Percentiles rank a stretch among this genome's conserved stretches.
Conservation (phyloP, 768 basidiomycete species). For the Ramaria rubella region DNA sequence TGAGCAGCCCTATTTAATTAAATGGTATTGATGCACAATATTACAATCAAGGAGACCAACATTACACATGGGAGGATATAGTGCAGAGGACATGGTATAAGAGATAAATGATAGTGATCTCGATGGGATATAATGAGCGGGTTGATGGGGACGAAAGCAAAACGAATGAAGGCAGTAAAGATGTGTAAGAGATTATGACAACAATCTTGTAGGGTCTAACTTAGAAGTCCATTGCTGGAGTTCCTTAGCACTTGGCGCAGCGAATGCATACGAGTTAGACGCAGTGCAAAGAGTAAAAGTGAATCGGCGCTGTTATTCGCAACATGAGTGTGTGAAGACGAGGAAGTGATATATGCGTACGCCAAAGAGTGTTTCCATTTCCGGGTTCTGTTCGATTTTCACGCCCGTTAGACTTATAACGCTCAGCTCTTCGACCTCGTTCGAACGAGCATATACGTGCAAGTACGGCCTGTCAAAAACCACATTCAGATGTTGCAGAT, state of each 20-base stretch:
- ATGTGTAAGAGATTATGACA: conserved; percentile 27
- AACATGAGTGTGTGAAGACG: not conserved
- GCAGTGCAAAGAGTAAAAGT: conserved; percentile 89
- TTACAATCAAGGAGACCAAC: too few species aligned
- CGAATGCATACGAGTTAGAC: conserved; percentile 86
- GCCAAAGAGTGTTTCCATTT: conserved; percentile 81
- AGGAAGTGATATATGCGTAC: conserved; percentile 40
- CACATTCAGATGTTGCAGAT: not conserved
- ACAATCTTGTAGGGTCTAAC: conserved; percentile 73
- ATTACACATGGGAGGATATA: conserved; percentile 1
- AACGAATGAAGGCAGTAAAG: not conserved
- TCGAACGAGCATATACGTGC: conserved; percentile 76
- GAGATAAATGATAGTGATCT: not conserved
- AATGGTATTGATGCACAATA: too few species aligned
- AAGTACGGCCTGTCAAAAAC: conserved; percentile 68
- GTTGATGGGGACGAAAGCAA: not conserved
- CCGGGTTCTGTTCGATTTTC: conserved; percentile 78
- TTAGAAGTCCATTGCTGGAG: conserved; percentile 79
- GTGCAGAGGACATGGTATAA: conserved; percentile 1
- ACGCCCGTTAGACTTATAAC: conserved; percentile 80
- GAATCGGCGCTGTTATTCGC: conserved; percentile 69
- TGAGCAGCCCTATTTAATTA: too few species aligned
- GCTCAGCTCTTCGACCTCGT: conserved; percentile 76
- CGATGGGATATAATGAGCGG: not conserved
- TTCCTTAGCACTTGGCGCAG: conserved; percentile 77